Evolutionary conservation across 257 asterid species (phyloP).

Genomic region (Salvia splendens): DNA sequence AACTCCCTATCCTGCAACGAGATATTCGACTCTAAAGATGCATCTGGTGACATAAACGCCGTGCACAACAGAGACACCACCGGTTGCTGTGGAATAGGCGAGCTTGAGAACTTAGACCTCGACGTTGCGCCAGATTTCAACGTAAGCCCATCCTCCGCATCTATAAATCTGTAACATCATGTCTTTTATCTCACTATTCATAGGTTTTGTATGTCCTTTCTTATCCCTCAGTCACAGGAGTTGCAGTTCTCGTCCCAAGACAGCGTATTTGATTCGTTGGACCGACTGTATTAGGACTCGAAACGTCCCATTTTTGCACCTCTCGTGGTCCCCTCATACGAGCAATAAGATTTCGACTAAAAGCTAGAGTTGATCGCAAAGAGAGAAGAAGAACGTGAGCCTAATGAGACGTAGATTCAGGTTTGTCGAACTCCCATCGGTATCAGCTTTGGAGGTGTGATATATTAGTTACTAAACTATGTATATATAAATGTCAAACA

Average conservation of each 20-base stretch:
- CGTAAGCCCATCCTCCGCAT: slow-evolving; percentile 39
- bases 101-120: slow-evolving; percentile 57
- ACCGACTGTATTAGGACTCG: slow-evolving; percentile 37
- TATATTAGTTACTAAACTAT: too few relatives aligned
- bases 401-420: neutral
- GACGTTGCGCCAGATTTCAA: slow-evolving; percentile 66
- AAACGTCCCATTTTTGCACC: neutral
- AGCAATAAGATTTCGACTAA: neutral
- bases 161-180: neutral
- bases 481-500: slow-evolving; percentile 9
- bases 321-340: slow-evolving; percentile 4
- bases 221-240: slow-evolving; percentile 48
- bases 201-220: neutral
- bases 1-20: slow-evolving; percentile 51
- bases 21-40: slow-evolving; percentile 31
- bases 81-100: slow-evolving; percentile 45
- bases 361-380: neutral
- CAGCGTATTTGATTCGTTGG: slow-evolving; percentile 57
- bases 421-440: slow-evolving; percentile 15
- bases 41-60: slow-evolving; percentile 22
- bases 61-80: slow-evolving; percentile 32
- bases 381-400: neutral
- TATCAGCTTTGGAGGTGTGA: neutral
- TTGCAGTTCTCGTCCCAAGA: slow-evolving; percentile 59
- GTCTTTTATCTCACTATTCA: slow-evolving; percentile 5